Base-by-base conservation (phyloP, 768 basidiomycete species). In the Butyriboletus loyo region DNA sequence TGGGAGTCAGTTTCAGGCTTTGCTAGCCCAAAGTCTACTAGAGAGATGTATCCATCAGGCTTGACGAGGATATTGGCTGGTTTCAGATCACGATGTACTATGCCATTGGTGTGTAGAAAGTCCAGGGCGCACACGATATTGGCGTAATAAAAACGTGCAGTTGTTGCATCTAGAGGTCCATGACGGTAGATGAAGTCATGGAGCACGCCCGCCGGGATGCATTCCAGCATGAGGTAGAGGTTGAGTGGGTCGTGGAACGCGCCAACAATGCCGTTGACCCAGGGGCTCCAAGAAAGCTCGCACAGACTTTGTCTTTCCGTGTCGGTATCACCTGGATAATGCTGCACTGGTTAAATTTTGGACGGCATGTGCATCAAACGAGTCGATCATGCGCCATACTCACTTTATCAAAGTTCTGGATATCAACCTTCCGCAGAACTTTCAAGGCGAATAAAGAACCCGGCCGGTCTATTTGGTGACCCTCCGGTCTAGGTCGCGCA, bases 51-150 rank as follows among this genome's bases (percentile, higher is more conserved):
- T 24, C 83, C 83, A 59, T 82, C 80, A 2, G 71, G 58, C 38
- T 78, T 80, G 52, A 85, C 49, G 46, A 85, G 72, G 43, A 85
- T 74, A 45, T 84, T 84, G 19, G 75, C 76, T 2, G 83, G 81
- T 59, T 84, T 84, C 19, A 85, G 49, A 59, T 85, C 82, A 19
- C 80, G 73, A 52, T 84, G 81, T 7, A 75, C 71, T 44, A 83
- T 67, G n/a, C 68, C 70, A 9, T 73, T 63, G 0, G 52, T 50
- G 47, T 79, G 75, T 2, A 85, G 61, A 58, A 78, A 80, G 13
- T 73, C 68, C 27, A 85, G 59, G 13, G 71, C 83, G 38, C 74
- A 73, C 11, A 74, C 72, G 37, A 84, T 75, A 56, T 84, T 84
- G 24, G 76, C 68, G 56, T 76, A 78, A 66, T 82, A 85, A 66